phyloP scores from a whole-genome alignment of 2,329 filamentous ascomycete species.

The Pyrenochaeta sp. region DNA sequence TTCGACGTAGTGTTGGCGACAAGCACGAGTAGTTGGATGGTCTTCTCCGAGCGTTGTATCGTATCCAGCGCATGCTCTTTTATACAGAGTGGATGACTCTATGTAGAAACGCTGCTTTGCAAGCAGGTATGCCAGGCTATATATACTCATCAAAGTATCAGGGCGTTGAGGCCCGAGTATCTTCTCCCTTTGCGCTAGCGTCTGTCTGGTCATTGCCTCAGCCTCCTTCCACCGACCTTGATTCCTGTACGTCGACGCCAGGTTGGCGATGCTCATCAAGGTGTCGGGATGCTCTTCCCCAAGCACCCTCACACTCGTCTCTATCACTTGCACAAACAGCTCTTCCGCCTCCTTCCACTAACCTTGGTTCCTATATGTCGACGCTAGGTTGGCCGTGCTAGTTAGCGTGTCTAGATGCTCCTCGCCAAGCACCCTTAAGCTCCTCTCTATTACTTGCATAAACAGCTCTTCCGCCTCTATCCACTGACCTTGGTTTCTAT shows the following conservation, averaged over 20 bases:
- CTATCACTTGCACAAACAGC: no score
- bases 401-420: conserved; percentile 15
- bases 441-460: conserved; percentile 20
- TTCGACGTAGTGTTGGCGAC: conserved; percentile 3
- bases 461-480: conserved; percentile 18
- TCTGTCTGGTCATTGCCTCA: conserved; percentile 1
- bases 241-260: neutral
- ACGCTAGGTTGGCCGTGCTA: conserved; percentile 9
- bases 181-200: conserved; percentile 4
- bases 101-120: conserved; percentile 3
- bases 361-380: no score
- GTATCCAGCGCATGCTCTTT: conserved; percentile 7
- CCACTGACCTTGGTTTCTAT: conserved; percentile 1
- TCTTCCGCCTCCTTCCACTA: no score
- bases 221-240: conserved; percentile 4
- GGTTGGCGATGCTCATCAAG: conserved; percentile 1
- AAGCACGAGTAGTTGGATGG: conserved; percentile 2
- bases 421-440: conserved; percentile 9
- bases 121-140: conserved; percentile 7
- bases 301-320: conserved; percentile 5
- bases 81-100: conserved; percentile 2
- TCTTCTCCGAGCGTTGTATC: conserved; percentile 2
- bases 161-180: conserved; percentile 7
- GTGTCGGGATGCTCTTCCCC: neutral
- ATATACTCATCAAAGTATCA: conserved; percentile 11